Base-by-base conservation (phyloP, 1,284 basidiomycete genomes). In the Wallemia mellicola region DNA sequence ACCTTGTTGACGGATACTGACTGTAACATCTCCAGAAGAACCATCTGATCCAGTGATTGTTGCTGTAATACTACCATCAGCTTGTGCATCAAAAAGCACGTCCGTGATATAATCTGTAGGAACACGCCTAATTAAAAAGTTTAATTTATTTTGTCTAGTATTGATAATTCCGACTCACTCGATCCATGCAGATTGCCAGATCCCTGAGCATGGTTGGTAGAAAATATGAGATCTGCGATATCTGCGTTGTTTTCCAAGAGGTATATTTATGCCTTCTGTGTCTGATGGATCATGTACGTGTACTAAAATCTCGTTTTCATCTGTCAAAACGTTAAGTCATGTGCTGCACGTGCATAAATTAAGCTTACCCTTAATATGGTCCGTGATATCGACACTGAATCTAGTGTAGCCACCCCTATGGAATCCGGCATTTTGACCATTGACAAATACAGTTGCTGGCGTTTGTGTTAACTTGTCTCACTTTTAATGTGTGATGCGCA, bases 211-310 rank as follows among this genome's bases (percentile, higher is more conserved):
- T 17, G 61, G 55, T 27, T 62, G 60, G 17, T 27, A 55, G 25
- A 55, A 58, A 24, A 60, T 57, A n/a, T 48, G n/a, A 14, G 57
- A 55, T 22, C 19, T 27, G 28, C 26, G n/a, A 27, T 24, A 54
- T n/a, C 9, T 24, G 25, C 15, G 56, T 24, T 59, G 27, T 24
- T 32, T 56, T 33, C 33, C 57, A 11, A 33, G 25, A 14, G 26
- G 28, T 15, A 24, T 58, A 59, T 57, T 25, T 27, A 55, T 33
- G 57, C 58, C 60, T 22, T 59, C 59, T 7, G 24, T 54, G 61
- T 60, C 32, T 9, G 61, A 60, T 22, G 61, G 61, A 59, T 62
- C 61, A 57, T 62, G 60, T 14, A 62, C 58, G 59, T 60, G 60
- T 24, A 62, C 61, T 27, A 62, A n/a, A 17, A 62, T 22, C 25